Evolutionary conservation across 192 early-diverging fungal genomes (phyloP), one percentile per base, ranked within the genome.

Genomic region (Entomortierella parvispora): DNA sequence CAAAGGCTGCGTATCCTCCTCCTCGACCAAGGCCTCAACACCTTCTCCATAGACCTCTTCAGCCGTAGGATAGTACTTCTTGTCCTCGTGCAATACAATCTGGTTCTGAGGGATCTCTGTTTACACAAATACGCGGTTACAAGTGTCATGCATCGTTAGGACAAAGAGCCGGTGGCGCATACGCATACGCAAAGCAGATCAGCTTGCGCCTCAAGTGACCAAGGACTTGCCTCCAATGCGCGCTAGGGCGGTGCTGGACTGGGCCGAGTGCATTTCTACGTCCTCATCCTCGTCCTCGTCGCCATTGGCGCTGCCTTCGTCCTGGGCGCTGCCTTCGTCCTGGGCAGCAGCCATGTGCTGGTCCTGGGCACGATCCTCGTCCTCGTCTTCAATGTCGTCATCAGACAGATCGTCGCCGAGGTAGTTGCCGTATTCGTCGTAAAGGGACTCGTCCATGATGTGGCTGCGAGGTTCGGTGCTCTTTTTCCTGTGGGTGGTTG

Each of bases 401-500:
- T 90, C 89, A 26, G 91, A 92, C 34, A 98, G 83, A 60, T 98
- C 96, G 37, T 96, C 94, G 20, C 98, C 98, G 81, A 99, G 93
- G 85, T 99, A 99, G 88, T 99, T 99, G 62, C 97, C 97, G 84
- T 95, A 96, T 80, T 95, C 94, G 81, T 95, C 94, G 68, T 94
- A 95, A 29, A 90, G 81, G 50, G 88, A 86, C 68, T 90, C 91
- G 65, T 93, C 91, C 93, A 94, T 94, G 71, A 40, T 72, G 55
- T 69, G 14, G 40, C 18, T 59, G 49, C 23, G 20, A 14, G 4
- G 51, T 32, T 53, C 51, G 51, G 51, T 53, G 28, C 31, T 51
- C 45, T 20, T 52, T 52, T 49, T 23, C 48, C 32, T 25, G 7
- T 15, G 23, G 32, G 51, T 31, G 51, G 32, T 53, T 53, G 28